Conservation (phyloP, 352 stramenopile genomes). For the Phytopythium oedochilum region DNA sequence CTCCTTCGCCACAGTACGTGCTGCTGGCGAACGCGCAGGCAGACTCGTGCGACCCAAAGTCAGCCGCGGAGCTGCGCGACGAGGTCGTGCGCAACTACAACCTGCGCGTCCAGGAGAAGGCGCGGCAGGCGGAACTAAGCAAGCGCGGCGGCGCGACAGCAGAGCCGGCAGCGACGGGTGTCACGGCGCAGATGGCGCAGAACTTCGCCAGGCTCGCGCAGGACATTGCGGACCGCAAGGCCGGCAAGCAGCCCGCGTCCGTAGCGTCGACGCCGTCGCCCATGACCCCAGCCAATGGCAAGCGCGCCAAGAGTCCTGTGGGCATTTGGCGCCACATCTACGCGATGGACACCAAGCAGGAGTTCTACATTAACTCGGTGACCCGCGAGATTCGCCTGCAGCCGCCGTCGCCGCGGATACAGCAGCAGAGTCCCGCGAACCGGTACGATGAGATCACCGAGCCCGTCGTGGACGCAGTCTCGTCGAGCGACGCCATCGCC, state of each 20-base stretch:
- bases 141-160: constrained; percentile 22
- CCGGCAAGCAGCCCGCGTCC: constrained; percentile 21
- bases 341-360: constrained; percentile 45
- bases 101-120: constrained; percentile 59
- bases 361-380: constrained; percentile 77
- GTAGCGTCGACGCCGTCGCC: constrained; percentile 9
- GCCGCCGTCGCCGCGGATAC: constrained; percentile 37
- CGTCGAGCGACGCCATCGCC: constrained; percentile 4
- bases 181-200: constrained; percentile 58
- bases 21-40: constrained; percentile 75
- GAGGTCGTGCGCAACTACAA: constrained; percentile 71
- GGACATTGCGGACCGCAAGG: constrained; percentile 61
- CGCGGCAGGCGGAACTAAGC: constrained; percentile 26
- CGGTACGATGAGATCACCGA: constrained; percentile 36
- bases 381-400: constrained; percentile 72
- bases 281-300: neutral
- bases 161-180: constrained; percentile 19
- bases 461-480: constrained; percentile 13
- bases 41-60: constrained; percentile 78
- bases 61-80: constrained; percentile 43
- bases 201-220: constrained; percentile 74
- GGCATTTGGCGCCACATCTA: constrained; percentile 71
- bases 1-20: constrained; percentile 42
- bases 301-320: constrained; percentile 5
- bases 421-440: constrained; percentile 52